phyloP scores from a whole-genome alignment of 306 rosid genomes.

The Casuarina equisetifolia region DNA sequence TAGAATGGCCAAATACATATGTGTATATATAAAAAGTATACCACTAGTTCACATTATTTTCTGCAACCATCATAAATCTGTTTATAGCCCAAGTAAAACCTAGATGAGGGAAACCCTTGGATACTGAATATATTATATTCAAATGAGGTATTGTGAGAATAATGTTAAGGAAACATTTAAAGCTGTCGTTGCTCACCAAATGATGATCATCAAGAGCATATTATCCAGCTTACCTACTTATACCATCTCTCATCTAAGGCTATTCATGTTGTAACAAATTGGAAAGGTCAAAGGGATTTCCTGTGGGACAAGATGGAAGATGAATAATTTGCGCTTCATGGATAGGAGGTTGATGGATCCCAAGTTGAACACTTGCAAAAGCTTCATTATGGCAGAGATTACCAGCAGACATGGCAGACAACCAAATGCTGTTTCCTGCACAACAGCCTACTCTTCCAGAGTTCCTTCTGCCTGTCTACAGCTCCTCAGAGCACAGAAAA shows the following conservation, averaged over 20 bases:
- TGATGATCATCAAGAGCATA: neutral
- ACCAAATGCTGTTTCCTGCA: no score
- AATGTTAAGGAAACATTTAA: no score
- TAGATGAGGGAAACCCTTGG: neutral
- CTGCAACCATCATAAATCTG: neutral
- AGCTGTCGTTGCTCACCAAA: neutral
- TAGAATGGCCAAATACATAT: no score
- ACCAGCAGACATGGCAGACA: no score
- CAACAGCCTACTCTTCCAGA: no score
- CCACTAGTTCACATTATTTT: neutral
- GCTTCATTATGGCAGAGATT: no score
- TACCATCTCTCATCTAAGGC: neutral
- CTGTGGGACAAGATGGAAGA: neutral
- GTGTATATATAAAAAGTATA: no score
- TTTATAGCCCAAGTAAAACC: neutral
- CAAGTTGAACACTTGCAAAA: neutral
- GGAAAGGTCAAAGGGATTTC: neutral
- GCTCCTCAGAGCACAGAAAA: no score
- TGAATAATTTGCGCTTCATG: neutral
- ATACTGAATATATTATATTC: neutral
- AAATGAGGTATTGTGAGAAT: no score
- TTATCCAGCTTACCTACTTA: neutral
- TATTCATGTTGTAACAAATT: neutral
- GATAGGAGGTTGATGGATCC: neutral
- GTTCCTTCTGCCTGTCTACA: no score